Conservation (phyloP, 306 rosid species). For the Dryas octopetala region DNA sequence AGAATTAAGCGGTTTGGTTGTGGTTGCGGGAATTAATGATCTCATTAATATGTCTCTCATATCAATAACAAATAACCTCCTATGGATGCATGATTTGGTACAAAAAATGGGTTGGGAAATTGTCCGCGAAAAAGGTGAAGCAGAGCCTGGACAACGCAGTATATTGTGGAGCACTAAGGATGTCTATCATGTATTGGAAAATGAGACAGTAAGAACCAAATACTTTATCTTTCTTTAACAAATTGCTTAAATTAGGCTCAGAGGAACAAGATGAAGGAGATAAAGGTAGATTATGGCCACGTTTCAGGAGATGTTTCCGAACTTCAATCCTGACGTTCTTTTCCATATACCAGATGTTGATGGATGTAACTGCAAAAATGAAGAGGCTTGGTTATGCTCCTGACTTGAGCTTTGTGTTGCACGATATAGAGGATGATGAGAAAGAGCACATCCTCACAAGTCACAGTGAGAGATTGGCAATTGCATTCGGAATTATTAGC, state of each 20-base stretch:
- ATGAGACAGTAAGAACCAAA: no score
- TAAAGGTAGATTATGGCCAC: no score
- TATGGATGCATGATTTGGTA: constrained; percentile 39
- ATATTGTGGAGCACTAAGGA: no score
- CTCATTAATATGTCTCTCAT: constrained; percentile 40
- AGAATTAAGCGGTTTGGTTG: background rate
- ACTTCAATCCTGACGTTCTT: no score
- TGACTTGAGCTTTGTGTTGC: constrained; percentile 46
- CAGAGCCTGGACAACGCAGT: background rate
- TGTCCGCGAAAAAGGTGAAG: constrained; percentile 16
- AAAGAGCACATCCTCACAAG: constrained; percentile 45
- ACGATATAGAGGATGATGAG: constrained; percentile 57
- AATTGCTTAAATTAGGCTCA: no score
- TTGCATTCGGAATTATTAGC: constrained; percentile 44
- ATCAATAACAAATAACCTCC: background rate
- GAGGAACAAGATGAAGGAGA: no score
- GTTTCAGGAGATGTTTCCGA: no score
- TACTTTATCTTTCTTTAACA: no score
- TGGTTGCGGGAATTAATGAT: constrained; percentile 26
- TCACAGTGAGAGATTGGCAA: constrained; percentile 54
- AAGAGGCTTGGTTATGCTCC: constrained; percentile 49
- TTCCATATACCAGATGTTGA: constrained; percentile 34
- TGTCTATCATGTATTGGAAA: no score
- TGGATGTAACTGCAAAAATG: constrained; percentile 40
- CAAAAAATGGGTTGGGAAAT: constrained; percentile 34